Conservation (phyloP, 345 rosid species). For the Garcia nutans region DNA sequence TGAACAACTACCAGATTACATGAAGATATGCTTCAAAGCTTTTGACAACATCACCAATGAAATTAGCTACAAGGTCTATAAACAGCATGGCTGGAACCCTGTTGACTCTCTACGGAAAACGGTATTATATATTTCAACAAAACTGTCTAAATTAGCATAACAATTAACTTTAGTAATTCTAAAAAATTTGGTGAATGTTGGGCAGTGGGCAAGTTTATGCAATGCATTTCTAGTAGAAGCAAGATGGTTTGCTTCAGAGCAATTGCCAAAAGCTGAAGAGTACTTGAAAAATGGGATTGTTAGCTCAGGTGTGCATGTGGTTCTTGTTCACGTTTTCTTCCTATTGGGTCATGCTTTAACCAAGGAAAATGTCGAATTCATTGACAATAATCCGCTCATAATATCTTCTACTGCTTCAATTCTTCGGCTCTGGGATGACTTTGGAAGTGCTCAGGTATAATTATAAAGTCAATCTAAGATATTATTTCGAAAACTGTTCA, state of each 20-base stretch:
- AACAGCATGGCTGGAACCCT: constrained; percentile 42
- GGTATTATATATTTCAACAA: constrained; percentile 19
- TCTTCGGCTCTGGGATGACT: constrained; percentile 50
- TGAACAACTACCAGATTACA: constrained; percentile 37
- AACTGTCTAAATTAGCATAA: no score
- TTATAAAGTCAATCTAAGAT: no score
- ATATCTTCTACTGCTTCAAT: constrained; percentile 44
- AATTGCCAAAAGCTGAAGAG: constrained; percentile 39
- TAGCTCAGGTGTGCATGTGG: constrained; percentile 54
- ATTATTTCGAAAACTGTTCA: no score
- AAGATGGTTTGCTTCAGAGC: constrained; percentile 46
- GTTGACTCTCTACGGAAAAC: constrained; percentile 38
- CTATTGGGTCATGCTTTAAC: constrained; percentile 42
- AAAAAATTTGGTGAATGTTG: no score
- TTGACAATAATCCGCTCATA: constrained; percentile 36
- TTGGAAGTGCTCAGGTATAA: constrained; percentile 56
- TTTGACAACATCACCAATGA: constrained; percentile 39
- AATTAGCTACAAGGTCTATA: constrained; percentile 35
- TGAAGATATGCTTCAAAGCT: constrained; percentile 47
- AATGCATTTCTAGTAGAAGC: constrained; percentile 61
- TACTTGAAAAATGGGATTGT: constrained; percentile 56
- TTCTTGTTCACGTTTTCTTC: constrained; percentile 48
- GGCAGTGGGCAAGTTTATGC: constrained; percentile 56
- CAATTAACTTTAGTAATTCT: background rate
- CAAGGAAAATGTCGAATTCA: constrained; percentile 27